Evolutionary conservation across 805 yeast genomes (phyloP).

Genomic region (Saturnispora serradocipensis): DNA sequence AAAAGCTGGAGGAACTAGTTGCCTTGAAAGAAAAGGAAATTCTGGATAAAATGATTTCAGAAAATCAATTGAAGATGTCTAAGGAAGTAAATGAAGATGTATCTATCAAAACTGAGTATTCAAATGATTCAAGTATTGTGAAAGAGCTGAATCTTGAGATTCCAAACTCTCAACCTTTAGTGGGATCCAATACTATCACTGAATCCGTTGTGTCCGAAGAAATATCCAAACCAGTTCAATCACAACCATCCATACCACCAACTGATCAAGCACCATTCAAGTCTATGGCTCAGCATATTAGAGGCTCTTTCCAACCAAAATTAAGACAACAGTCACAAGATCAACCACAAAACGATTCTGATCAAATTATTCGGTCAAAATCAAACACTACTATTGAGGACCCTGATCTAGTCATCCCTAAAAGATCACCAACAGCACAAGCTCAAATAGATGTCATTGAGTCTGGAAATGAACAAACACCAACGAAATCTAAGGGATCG

Average conservation of each 20-base stretch:
- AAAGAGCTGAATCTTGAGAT: background rate
- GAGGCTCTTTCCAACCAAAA: constrained; percentile 24
- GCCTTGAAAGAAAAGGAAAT: constrained; percentile 22
- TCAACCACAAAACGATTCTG: background rate
- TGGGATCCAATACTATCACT: background rate
- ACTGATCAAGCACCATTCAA: constrained; percentile 3
- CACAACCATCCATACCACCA: background rate
- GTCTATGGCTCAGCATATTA: constrained; percentile 39
- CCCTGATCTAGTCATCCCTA: constrained; percentile 22
- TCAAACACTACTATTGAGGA: background rate
- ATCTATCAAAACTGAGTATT: constrained; percentile 2
- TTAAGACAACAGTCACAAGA: background rate
- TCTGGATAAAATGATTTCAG: constrained; percentile 16
- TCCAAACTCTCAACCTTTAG: background rate
- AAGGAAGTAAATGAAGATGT: constrained; percentile 1
- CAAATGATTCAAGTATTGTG: background rate
- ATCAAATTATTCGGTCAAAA: background rate
- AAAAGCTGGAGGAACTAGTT: constrained; percentile 22
- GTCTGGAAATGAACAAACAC: background rate
- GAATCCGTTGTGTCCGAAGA: constrained; percentile 1
- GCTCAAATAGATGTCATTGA: constrained; percentile 9
- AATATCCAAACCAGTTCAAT: background rate
- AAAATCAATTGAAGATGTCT: constrained; percentile 16
- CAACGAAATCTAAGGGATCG: background rate
- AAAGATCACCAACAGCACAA: constrained; percentile 20